A percentile compares a stretch with the other conserved stretches of the same genome.
Evolutionary conservation across 169 alveolate species (phyloP).

Genomic region (Cryptosporidium viatorum): DNA sequence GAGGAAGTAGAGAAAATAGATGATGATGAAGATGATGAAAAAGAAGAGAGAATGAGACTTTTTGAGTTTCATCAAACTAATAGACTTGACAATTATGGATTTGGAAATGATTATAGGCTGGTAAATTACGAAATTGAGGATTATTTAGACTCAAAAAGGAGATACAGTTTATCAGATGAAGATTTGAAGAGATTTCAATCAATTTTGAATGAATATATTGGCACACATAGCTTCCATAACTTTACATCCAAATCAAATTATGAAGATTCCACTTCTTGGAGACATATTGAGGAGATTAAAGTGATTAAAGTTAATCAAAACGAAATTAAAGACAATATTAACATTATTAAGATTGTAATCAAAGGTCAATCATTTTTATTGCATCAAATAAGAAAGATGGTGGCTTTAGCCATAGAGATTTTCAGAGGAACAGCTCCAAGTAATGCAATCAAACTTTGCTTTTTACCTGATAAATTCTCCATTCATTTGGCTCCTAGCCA

Average conservation of each 20-base stretch:
- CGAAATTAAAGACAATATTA: not conserved
- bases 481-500: conserved; percentile 77
- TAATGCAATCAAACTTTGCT: conserved; percentile 79
- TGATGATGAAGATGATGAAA: not conserved
- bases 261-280: conserved; percentile 80
- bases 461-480: conserved; percentile 61
- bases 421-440: conserved; percentile 84
- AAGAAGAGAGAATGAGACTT: not conserved
- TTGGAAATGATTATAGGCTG: conserved; percentile 11
- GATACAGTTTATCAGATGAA: conserved; percentile 14
- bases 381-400: conserved; percentile 88
- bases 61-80: conserved; percentile 26
- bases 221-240: conserved; percentile 85
- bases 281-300: conserved; percentile 82
- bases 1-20: conserved; percentile 11
- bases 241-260: conserved; percentile 82
- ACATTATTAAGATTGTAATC: conserved; percentile 79
- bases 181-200: conserved; percentile 78
- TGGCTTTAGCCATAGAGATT: conserved; percentile 82
- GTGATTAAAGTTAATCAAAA: conserved; percentile 17
- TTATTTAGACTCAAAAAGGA: not conserved
- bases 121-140: not conserved
- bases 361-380: conserved; percentile 86
- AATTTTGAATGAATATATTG: conserved; percentile 80
- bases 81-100: conserved; percentile 42